Base-by-base conservation (phyloP, 768 basidiomycete genomes). In the Lentinula aciculospora region DNA sequence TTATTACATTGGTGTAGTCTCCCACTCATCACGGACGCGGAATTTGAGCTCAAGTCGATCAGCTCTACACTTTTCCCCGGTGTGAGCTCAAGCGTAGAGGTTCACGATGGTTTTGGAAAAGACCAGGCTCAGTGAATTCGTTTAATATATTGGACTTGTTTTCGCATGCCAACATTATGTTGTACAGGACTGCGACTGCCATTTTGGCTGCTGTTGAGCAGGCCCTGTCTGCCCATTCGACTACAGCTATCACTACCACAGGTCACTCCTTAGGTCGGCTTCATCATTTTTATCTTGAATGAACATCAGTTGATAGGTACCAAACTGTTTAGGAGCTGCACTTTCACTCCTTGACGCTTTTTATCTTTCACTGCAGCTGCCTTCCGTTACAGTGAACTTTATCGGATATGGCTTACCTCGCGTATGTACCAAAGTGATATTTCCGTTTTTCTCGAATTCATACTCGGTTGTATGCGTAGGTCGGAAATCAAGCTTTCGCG, bases 401-500 rank as follows among this genome's bases (percentile, higher is more conserved):
- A 65, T 77, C 51, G 68, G 67, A 8, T 81, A 77, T 55, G 79
- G 77, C 5, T 64, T 77, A 65, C 77, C 78, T 25, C 67, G 78
- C 36, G 78, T 76, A 65, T 32, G 71, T 34, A 58, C 69, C 4
- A 46, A 68, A 56, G 67, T 31, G 12, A 47, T 19, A 15, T 37
- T 48, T 21, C 15, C 46, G 29, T 45, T 21, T n/a, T 50, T 4
- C 44, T 51, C 8, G 5, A 13, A 17, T n/a, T 47, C 12, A 28
- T 15, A 8, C 25, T 58, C 23, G 27, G 27, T 44, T 58, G 15
- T 15, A 13, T 10, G 4, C 17, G 6, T 44, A 77, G 77, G 77
- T 78, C 29, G 83, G 85, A 12, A 85, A 86, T 66, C 77, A 79
- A 64, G 81, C 73, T 1, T 88, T 86, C 61, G 84, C 84, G 0